Conservation (phyloP, 768 basidiomycete species). For the Asterophora parasitica region DNA sequence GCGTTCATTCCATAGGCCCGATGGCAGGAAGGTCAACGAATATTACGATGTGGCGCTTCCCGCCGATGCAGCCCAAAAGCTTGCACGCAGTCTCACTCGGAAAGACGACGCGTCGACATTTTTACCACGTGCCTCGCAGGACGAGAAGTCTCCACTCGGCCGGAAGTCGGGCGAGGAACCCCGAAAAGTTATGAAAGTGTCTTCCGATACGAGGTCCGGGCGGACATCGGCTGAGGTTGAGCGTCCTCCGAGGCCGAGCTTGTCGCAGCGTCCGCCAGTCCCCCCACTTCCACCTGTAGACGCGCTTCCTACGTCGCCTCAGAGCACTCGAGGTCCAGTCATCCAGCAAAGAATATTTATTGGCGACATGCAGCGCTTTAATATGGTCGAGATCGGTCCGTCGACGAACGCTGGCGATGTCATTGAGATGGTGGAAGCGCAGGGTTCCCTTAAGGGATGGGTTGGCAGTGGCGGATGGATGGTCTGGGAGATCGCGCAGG, state of each 20-base stretch:
- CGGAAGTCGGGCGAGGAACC: conserved; percentile 17
- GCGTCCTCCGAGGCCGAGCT: conserved; percentile 18
- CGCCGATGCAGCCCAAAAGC: conserved; percentile 24
- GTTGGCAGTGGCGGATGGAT: conserved; percentile 73
- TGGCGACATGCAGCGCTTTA: conserved; percentile 69
- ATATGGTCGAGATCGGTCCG: conserved; percentile 65
- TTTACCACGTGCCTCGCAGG: conserved; percentile 15
- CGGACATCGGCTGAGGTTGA: conserved; percentile 22
- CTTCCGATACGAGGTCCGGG: conserved; percentile 15
- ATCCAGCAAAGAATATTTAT: conserved; percentile 74
- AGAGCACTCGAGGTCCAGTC: conserved; percentile 23
- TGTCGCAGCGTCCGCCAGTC: conserved; percentile 27
- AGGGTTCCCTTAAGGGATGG: conserved; percentile 62
- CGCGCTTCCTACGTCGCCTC: conserved; percentile 26
- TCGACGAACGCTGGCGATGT: conserved; percentile 72
- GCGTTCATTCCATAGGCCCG: conserved; percentile 60
- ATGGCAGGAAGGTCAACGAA: conserved; percentile 30
- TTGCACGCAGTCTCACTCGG: conserved; percentile 35
- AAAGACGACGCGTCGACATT: conserved; percentile 18
- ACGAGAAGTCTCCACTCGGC: conserved; percentile 6
- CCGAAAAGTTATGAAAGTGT: conserved; percentile 12
- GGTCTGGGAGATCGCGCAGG: conserved; percentile 84
- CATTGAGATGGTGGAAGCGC: conserved; percentile 55
- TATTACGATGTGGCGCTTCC: conserved; percentile 27
- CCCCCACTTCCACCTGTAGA: conserved; percentile 34